Evolutionary conservation across 768 basidiomycete species (phyloP).

Genomic region (Trichaptum fuscoviolaceum): DNA sequence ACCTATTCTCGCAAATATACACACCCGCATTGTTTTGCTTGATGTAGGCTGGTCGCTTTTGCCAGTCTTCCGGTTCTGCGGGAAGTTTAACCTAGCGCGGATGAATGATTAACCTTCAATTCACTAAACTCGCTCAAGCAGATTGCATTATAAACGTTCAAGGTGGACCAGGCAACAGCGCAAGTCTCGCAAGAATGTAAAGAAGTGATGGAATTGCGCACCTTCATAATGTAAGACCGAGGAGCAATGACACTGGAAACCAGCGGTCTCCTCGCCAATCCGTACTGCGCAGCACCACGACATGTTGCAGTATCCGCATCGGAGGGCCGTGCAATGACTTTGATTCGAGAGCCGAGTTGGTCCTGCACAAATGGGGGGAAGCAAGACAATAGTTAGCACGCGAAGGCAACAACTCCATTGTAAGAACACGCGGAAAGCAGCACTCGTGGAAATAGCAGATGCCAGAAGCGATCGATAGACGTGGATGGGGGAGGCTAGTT

Average conservation of each 20-base stretch:
- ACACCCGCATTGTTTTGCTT: slow-evolving; percentile 69
- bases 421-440: slow-evolving; percentile 5
- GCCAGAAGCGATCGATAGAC: not conserved
- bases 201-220: slow-evolving; percentile 22
- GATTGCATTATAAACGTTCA: not conserved
- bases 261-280: slow-evolving; percentile 65
- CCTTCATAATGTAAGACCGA: slow-evolving; percentile 84
- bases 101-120: not conserved
- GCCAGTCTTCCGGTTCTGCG: slow-evolving; percentile 78
- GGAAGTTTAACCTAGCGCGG: slow-evolving; percentile 72
- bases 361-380: slow-evolving; percentile 36
- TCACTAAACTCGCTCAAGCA: not conserved
- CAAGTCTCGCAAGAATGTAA: not conserved
- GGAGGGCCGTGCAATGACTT: slow-evolving; percentile 73
- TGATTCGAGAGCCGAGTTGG: slow-evolving; percentile 59
- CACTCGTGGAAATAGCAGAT: slow-evolving; percentile 5
- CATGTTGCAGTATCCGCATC: slow-evolving; percentile 88
- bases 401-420: not conserved
- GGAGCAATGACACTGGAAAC: slow-evolving; percentile 83
- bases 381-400: slow-evolving; percentile 6
- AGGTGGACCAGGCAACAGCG: not conserved
- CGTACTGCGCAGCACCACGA: slow-evolving; percentile 86
- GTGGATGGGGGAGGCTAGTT: not conserved
- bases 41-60: slow-evolving; percentile 84
- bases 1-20: slow-evolving; percentile 82